phyloP scores from a whole-genome alignment of 352 stramenopile genomes.

The Achlya hypogyna region DNA sequence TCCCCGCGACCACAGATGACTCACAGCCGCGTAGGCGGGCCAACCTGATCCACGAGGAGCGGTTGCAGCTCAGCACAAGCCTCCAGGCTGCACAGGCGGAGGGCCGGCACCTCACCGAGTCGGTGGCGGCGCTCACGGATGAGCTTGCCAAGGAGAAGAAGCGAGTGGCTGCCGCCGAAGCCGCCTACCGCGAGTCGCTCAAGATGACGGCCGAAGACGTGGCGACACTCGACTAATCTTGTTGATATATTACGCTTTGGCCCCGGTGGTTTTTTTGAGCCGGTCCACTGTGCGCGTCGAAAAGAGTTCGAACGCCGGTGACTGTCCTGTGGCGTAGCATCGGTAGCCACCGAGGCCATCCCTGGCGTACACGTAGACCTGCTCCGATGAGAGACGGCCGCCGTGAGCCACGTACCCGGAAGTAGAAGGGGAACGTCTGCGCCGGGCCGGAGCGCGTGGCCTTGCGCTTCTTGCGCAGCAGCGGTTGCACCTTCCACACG shows the following conservation, averaged over 20 bases:
- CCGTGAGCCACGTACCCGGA: conserved; percentile 56
- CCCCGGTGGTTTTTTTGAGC: conserved; percentile 25
- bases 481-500: conserved; percentile 82
- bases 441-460: conserved; percentile 63
- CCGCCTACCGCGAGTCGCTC: conserved; percentile 12
- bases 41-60: neutral
- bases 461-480: conserved; percentile 86
- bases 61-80: neutral
- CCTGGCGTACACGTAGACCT: conserved; percentile 3
- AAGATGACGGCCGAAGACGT: neutral
- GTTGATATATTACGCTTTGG: neutral
- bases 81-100: conserved; percentile 12
- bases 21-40: neutral
- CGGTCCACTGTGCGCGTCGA: conserved; percentile 77
- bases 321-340: conserved; percentile 50
- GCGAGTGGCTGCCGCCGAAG: conserved; percentile 4
- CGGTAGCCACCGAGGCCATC: conserved; percentile 22
- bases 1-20: neutral
- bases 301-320: conserved; percentile 77
- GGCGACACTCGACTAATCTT: neutral
- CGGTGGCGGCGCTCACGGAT: neutral
- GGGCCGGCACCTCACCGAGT: neutral
- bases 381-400: neutral
- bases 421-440: conserved; percentile 84
- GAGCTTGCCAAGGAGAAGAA: conserved; percentile 12